Evolutionary conservation across 2,329 filamentous ascomycete species (phyloP).

Genomic region (Shiraia bambusicola): DNA sequence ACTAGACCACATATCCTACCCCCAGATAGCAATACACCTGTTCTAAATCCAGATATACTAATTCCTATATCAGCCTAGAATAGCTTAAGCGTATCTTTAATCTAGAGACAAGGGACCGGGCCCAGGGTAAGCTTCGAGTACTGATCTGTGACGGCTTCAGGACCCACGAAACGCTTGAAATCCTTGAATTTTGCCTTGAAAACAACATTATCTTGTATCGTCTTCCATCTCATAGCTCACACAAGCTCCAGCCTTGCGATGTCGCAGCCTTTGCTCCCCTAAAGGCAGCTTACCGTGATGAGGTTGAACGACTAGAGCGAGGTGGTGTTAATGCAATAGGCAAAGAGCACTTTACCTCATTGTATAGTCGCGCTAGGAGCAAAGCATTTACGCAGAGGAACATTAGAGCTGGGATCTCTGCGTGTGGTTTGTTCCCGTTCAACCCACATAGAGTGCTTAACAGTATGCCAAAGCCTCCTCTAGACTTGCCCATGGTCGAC

Average conservation of each 20-base stretch:
- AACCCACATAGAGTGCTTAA: slow-evolving; percentile 34
- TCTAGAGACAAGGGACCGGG: slow-evolving; percentile 32
- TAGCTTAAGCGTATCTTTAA: slow-evolving; percentile 41
- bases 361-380: slow-evolving; percentile 24
- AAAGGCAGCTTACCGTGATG: slow-evolving; percentile 12
- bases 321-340: slow-evolving; percentile 10
- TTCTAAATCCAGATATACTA: slow-evolving; percentile 17
- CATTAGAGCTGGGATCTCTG: slow-evolving; percentile 30
- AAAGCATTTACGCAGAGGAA: slow-evolving; percentile 29
- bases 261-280: slow-evolving; percentile 9
- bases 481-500: slow-evolving; percentile 18
- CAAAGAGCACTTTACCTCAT: slow-evolving; percentile 15
- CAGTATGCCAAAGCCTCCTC: slow-evolving; percentile 23
- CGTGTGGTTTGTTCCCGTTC: slow-evolving; percentile 29
- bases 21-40: slow-evolving; percentile 15
- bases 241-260: slow-evolving; percentile 16
- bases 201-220: slow-evolving; percentile 40
- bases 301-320: slow-evolving; percentile 14
- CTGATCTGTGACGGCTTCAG: slow-evolving; percentile 13
- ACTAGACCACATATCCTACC: slow-evolving; percentile 14
- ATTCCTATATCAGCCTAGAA: slow-evolving; percentile 39
- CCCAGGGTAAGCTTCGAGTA: slow-evolving; percentile 32
- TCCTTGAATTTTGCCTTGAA: slow-evolving; percentile 33
- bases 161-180: slow-evolving; percentile 39
- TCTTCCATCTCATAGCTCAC: slow-evolving; percentile 21